Conservation (phyloP, 352 stramenopile species). For the Pythium myriotylum region DNA sequence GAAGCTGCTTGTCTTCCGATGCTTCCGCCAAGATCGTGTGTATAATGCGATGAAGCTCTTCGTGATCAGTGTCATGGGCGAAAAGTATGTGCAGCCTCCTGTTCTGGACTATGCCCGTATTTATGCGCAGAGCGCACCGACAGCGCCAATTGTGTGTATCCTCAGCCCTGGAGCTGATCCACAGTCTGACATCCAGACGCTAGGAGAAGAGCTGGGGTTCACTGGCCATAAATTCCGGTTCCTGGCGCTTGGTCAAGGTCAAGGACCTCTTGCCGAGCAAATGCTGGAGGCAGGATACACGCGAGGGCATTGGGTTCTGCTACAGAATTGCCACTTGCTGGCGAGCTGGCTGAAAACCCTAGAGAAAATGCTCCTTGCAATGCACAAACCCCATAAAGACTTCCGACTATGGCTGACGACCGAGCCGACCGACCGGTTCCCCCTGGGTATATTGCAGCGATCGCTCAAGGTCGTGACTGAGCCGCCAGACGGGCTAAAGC, state of each 20-base stretch:
- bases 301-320: conserved; percentile 89
- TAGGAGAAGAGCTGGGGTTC: conserved; percentile 92
- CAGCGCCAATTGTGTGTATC: conserved; percentile 95
- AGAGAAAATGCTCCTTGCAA: conserved; percentile 92
- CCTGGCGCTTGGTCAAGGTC: conserved; percentile 93
- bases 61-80: conserved; percentile 90
- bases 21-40: conserved; percentile 94
- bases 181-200: conserved; percentile 93
- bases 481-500: conserved; percentile 94
- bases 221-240: conserved; percentile 92
- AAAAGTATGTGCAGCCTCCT: conserved; percentile 95
- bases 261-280: conserved; percentile 93
- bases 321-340: conserved; percentile 96
- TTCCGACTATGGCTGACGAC: conserved; percentile 97
- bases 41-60: conserved; percentile 97
- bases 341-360: conserved; percentile 92
- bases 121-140: conserved; percentile 87
- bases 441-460: conserved; percentile 93
- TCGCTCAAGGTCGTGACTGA: conserved; percentile 97
- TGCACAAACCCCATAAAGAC: conserved; percentile 93
- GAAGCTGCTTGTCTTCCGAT: conserved; percentile 92
- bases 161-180: conserved; percentile 93
- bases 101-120: conserved; percentile 94
- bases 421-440: conserved; percentile 94
- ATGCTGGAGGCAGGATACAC: conserved; percentile 91